These are phyloP conservation scores for Botrytis aclada DNA, from an alignment of 2,329 filamentous ascomycete genomes.

Conservation along the genomic window DNA sequence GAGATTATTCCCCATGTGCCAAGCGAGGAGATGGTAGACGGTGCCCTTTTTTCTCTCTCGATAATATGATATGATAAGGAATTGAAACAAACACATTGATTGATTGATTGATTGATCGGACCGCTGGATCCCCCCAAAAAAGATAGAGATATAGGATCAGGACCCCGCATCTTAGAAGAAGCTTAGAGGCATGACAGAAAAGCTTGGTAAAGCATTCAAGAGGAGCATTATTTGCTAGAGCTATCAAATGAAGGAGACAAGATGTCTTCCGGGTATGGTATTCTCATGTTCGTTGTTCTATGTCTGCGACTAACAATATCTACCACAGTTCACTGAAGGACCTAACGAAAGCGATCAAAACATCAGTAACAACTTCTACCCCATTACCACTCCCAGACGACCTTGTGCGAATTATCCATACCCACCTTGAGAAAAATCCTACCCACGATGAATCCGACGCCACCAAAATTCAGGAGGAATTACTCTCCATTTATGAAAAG, in stretches of 20 bases:
- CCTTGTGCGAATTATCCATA: constrained; percentile 58
- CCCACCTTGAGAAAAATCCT: constrained; percentile 65
- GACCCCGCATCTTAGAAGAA: not conserved
- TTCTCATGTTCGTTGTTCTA: not conserved
- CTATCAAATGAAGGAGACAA: constrained; percentile 13
- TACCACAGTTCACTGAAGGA: constrained; percentile 48
- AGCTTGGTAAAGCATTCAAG: constrained; percentile 6
- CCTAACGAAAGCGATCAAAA: constrained; percentile 55
- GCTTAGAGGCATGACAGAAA: constrained; percentile 7
- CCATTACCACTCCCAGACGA: constrained; percentile 63
- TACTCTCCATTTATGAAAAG: constrained; percentile 64
- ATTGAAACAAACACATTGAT: not conserved
- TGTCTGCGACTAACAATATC: not conserved
- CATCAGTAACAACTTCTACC: constrained; percentile 48
- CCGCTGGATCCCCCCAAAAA: not conserved
- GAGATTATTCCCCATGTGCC: not conserved
- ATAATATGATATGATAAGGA: not conserved
- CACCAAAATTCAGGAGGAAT: constrained; percentile 72
- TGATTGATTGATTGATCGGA: not conserved
- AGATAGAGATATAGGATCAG: not conserved
- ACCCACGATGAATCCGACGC: constrained; percentile 64
- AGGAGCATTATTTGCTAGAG: constrained; percentile 1
- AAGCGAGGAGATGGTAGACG: not conserved
- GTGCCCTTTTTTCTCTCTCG: not conserved
- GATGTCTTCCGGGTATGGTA: constrained; percentile 22